Conservation (phyloP, 495 filamentous ascomycete species). For the Echria macrotheca region DNA sequence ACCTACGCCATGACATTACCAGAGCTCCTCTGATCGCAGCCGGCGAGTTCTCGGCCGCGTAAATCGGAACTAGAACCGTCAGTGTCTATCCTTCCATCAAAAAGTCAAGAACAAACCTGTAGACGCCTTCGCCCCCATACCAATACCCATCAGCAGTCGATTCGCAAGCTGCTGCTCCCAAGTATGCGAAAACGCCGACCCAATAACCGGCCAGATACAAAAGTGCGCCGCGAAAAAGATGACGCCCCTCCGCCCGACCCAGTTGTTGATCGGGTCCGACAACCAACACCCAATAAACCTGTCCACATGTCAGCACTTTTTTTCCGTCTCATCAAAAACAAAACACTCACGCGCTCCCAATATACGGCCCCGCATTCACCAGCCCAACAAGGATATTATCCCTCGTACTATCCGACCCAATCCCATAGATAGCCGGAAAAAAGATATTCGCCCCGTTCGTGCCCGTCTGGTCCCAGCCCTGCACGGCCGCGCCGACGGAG, state of each 20-base stretch:
- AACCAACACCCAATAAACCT: conserved; percentile 58
- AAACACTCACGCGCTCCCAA: conserved; percentile 32
- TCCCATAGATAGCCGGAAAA: conserved; percentile 48
- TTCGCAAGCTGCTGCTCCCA: conserved; percentile 59
- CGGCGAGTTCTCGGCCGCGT: conserved; percentile 70
- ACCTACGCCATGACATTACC: conserved; percentile 72
- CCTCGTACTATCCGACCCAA: conserved; percentile 39
- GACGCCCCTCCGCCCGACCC: conserved; percentile 56
- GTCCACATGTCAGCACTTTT: background rate
- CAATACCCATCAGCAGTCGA: conserved; percentile 64
- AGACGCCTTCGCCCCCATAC: conserved; percentile 60
- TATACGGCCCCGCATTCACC: conserved; percentile 49
- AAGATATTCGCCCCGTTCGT: conserved; percentile 70
- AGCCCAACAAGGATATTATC: conserved; percentile 47
- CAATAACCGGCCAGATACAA: conserved; percentile 56
- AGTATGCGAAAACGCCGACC: conserved; percentile 56
- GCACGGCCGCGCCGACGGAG: conserved; percentile 70
- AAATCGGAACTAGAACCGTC: conserved; percentile 56
- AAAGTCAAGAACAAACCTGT: conserved; percentile 25
- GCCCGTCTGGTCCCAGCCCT: conserved; percentile 71
- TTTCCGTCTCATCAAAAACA: too few relatives aligned
- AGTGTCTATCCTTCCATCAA: too few relatives aligned
- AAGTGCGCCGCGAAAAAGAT: conserved; percentile 65
- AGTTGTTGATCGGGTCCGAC: conserved; percentile 64
- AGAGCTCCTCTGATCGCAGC: conserved; percentile 69